Base-by-base conservation (phyloP, 1,139 yeast species). In the Sugiyamaella novakii region DNA sequence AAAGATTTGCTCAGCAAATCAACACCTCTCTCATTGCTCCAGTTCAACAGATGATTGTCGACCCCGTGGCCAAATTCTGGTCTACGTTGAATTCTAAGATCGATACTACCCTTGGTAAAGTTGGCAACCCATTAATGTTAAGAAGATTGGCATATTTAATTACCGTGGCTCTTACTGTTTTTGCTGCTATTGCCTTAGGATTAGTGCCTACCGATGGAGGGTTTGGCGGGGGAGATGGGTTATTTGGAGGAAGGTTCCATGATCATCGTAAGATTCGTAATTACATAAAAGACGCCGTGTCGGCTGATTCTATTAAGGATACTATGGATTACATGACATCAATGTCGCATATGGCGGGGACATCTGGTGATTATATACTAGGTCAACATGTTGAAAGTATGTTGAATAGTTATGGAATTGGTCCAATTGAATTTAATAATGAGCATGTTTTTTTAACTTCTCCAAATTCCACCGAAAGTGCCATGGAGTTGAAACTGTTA, bases 331-430 rank as follows among this genome's bases (percentile, higher is more conserved):
- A 88, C 62, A 65, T 92, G 31, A 80, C 92, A 12, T 80, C 88
- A 1, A 80, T 89, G 80, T 89, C 96, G 1, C 98, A 89, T 64
- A 68, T 83, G 54, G 82, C 96, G 0, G 98, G 98, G 1, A 83
- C 97, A 1, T 79, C 79, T 15, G 98, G 96, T 14, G 97, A 89
- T 63, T 67, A 80, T 52, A 76, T 88, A 0, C 68, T 88, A 30
- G 83, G 88, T 1, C 74, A 76, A 53, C 88, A 84, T 64, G 73
- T 91, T 18, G 75, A 78, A 54, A 73, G 76, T 11, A 77, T 78
- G 50, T 80, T 87, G 68, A 63, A 67, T 19, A 76, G 79, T 49
- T 79, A 80, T 56, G 85, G 87, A 2, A n/a, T 54, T 12, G 33
- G 49, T 8, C 51, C 53, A 3, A 73, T 78, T 6, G 80, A 78